Base-by-base conservation (phyloP, 768 basidiomycete species). In the Boletus tomentosulus region DNA sequence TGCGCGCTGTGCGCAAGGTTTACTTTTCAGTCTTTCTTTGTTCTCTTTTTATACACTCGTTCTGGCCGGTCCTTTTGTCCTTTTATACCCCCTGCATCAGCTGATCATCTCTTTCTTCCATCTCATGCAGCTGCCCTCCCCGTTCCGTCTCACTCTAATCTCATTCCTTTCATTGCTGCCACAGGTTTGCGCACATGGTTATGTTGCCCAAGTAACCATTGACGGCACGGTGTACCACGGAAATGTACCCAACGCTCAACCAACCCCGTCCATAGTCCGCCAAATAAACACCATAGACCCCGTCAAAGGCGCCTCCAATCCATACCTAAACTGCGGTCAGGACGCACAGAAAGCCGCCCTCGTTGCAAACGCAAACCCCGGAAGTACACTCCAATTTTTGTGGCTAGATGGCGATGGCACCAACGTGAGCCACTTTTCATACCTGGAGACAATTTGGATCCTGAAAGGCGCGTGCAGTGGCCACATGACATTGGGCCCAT, bases 401-500 rank as follows among this genome's bases (percentile, higher is more conserved):
- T 89, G 87, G 86, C 57, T 60, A 16, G 81, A 73, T 46, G 80
- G 76, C 2, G 68, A 73, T 61, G 69, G 64, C 44, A 60, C 70
- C 64, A 61, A 72, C 46, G 73, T 73, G 44, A 55, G 71, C 63
- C 7, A 19, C 35, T 37, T 25, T 16, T 27, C 13, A 19, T 19
- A 19, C 19, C 25, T 16, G 19, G 3, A 53, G 22, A 10, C 19
- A 19, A n/a, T 15, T 8, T 42, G 41, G 16, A 33, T 38, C 39
- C 39, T 50, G 28, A 55, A 45, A 4, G 25, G 35, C 43, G 42
- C 33, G 47, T 19, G 41, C 27, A 77, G 71, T 80, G 78, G 81
- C 74, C 74, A 1, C 80, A 87, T 60, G 71, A 85, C 54, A 81
- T 72, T 15, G 87, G 87, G 4, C 87, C 87, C 9, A 72, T 87